Percentiles rank a stretch among this genome's conserved stretches.
Conservation (phyloP, 139 green algal genomes). For the Micractinium sp. region DNA sequence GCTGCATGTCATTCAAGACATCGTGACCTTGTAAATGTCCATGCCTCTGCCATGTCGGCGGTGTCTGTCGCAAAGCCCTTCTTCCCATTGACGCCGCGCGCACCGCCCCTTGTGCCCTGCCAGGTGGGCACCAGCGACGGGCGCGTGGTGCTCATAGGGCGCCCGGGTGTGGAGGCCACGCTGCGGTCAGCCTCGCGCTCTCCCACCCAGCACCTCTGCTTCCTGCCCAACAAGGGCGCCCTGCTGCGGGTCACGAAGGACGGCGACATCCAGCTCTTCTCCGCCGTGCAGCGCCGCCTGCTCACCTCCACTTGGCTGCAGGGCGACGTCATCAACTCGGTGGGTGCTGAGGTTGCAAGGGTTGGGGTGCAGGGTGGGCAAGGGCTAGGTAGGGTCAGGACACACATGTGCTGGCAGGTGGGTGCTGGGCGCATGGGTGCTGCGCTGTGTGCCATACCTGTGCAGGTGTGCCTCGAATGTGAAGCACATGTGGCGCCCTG, state of each 20-base stretch:
- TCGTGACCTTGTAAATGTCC: not conserved
- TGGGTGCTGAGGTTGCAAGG: not conserved
- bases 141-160: conserved; percentile 56
- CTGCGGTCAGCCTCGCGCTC: conserved; percentile 29
- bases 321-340: conserved; percentile 42
- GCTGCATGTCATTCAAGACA: too few species aligned
- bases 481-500: too few species aligned
- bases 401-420: not conserved
- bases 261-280: conserved; percentile 59
- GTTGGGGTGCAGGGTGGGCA: too few species aligned
- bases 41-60: not conserved
- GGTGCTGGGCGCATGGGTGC: not conserved
- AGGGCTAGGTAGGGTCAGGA: too few species aligned
- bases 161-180: conserved; percentile 50
- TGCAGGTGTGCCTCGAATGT: too few species aligned
- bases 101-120: not conserved
- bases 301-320: conserved; percentile 46
- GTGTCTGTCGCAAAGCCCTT: not conserved
- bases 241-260: conserved; percentile 59
- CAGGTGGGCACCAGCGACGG: conserved; percentile 61
- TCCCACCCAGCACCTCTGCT: conserved; percentile 51
- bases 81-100: not conserved
- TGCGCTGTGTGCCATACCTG: not conserved
- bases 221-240: conserved; percentile 45
- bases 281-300: conserved; percentile 30